A percentile compares a stretch with the other conserved stretches of the same genome.
phyloP scores from a whole-genome alignment of 2,329 filamentous ascomycete species.

The Hymenoscyphus fructigenus region DNA sequence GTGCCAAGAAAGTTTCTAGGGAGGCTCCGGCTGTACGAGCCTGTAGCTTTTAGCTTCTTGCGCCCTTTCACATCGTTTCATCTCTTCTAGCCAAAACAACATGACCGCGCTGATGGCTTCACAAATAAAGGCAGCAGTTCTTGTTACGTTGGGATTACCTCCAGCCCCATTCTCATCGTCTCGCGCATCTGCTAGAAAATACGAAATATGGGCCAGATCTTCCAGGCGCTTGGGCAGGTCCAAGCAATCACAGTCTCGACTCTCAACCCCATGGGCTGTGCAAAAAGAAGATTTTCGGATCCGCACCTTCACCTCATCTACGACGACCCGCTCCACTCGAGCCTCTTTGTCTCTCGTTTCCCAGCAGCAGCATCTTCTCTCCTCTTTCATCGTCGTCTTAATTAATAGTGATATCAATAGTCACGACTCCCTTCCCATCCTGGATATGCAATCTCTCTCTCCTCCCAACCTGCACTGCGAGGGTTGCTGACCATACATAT shows the following conservation, averaged over 20 bases:
- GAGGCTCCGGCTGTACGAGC: too few relatives aligned
- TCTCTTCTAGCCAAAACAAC: too few relatives aligned
- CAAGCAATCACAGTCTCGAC: not conserved
- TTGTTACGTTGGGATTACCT: too few relatives aligned
- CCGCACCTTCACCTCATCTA: not conserved
- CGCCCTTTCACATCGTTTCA: too few relatives aligned
- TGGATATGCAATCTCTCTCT: not conserved
- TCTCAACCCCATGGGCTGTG: constrained; percentile 2
- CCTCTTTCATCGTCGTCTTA: too few relatives aligned
- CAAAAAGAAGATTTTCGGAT: not conserved
- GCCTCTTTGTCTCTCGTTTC: not conserved
- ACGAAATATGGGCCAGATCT: not conserved
- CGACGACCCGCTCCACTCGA: not conserved
- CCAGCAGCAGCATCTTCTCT: not conserved
- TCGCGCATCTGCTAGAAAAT: not conserved
- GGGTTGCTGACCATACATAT: not conserved
- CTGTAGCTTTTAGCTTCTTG: too few relatives aligned
- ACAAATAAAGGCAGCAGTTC: too few relatives aligned
- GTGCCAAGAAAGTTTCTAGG: not conserved
- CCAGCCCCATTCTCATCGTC: not conserved
- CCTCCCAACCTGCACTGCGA: not conserved
- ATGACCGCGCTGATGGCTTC: too few relatives aligned
- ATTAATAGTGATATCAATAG: too few relatives aligned
- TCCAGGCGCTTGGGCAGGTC: not conserved
- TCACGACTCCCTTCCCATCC: not conserved